phyloP scores from a whole-genome alignment of 306 rosid species.

The Vigna radiata region DNA sequence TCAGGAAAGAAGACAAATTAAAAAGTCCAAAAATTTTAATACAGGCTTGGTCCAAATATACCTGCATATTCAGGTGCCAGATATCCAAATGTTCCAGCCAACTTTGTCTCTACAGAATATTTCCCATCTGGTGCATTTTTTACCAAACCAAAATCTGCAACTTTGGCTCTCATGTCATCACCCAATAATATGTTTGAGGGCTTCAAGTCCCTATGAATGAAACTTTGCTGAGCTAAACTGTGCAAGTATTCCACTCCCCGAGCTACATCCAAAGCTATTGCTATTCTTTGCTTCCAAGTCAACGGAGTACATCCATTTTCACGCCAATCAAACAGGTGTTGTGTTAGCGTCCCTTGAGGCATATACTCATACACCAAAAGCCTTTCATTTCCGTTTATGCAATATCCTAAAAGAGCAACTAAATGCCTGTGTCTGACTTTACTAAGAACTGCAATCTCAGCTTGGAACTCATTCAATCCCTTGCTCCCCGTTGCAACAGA shows the following conservation, averaged over 20 bases:
- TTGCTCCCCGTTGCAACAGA: slow-evolving; percentile 69
- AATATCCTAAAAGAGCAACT: slow-evolving; percentile 84
- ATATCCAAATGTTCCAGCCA: slow-evolving; percentile 92
- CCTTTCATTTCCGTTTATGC: slow-evolving; percentile 84
- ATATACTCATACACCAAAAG: slow-evolving; percentile 81
- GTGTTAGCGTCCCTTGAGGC: slow-evolving; percentile 88
- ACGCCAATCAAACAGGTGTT: slow-evolving; percentile 76
- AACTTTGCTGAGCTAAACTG: slow-evolving; percentile 88
- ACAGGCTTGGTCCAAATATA: slow-evolving; percentile 45
- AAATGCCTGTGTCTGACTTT: slow-evolving; percentile 90
- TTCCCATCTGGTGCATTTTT: slow-evolving; percentile 87
- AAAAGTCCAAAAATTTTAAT: no score
- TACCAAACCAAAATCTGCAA: slow-evolving; percentile 90
- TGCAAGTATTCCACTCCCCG: slow-evolving; percentile 87
- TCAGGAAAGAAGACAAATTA: background rate
- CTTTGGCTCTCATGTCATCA: slow-evolving; percentile 91
- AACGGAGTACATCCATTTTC: slow-evolving; percentile 64
- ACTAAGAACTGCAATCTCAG: slow-evolving; percentile 83
- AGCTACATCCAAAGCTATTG: slow-evolving; percentile 84
- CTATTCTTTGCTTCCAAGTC: slow-evolving; percentile 85
- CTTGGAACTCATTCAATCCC: slow-evolving; percentile 90
- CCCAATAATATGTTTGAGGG: slow-evolving; percentile 87
- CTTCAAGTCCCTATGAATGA: slow-evolving; percentile 84
- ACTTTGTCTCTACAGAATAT: slow-evolving; percentile 79
- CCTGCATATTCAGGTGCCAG: slow-evolving; percentile 96